Conservation (phyloP, 345 rosid genomes). For the Mercurialis annua region DNA sequence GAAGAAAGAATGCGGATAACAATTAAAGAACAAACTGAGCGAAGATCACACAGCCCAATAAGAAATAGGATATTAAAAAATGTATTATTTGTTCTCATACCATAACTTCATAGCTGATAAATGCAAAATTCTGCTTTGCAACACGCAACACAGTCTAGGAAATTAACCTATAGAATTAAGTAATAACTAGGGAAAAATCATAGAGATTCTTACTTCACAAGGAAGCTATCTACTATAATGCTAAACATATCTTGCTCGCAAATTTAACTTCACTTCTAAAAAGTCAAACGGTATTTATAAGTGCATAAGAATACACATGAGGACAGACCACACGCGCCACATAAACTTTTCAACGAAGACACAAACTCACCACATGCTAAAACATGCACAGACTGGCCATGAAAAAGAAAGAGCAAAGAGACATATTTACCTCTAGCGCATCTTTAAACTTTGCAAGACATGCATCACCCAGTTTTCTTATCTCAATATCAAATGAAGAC, state of each 20-base stretch:
- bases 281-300: not conserved
- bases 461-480: slow-evolving; percentile 83
- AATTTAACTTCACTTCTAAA: not conserved
- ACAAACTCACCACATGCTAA: not conserved
- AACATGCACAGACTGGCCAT: not conserved
- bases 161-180: no score
- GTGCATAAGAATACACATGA: not conserved
- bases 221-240: not conserved
- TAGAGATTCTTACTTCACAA: not conserved
- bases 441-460: slow-evolving; percentile 57
- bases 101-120: not conserved
- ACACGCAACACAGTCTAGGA: not conserved
- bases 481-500: slow-evolving; percentile 75
- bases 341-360: not conserved
- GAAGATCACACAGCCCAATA: slow-evolving; percentile 6
- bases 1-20: slow-evolving; percentile 22
- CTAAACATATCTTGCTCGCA: not conserved
- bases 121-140: not conserved
- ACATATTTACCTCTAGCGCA: slow-evolving; percentile 61
- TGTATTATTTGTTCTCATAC: not conserved
- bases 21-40: not conserved
- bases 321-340: not conserved
- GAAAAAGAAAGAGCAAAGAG: not conserved
- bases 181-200: not conserved
- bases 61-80: slow-evolving; percentile 8